A percentile compares a stretch with the other conserved stretches of the same genome.
Evolutionary conservation across 2,329 filamentous ascomycete species (phyloP).

Genomic region (Pseudogymnoascus sp.): DNA sequence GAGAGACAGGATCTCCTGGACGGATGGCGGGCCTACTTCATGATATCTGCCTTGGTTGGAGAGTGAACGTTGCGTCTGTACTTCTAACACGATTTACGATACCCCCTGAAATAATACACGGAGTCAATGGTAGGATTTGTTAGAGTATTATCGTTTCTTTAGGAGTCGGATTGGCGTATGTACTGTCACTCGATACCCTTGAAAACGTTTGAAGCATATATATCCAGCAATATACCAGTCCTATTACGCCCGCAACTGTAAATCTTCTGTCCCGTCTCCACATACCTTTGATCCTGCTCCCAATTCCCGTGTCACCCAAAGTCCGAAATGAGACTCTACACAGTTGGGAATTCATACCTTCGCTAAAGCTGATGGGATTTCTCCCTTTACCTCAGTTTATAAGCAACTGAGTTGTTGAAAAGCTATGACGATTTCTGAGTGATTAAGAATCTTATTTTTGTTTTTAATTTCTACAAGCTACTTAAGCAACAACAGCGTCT

Average conservation of each 20-base stretch:
- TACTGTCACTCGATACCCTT: constrained; percentile 1
- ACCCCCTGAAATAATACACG: neutral
- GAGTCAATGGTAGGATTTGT: neutral
- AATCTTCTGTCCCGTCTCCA: neutral
- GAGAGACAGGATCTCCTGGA: neutral
- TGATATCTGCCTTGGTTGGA: neutral
- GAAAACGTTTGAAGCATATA: neutral
- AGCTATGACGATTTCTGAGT: neutral
- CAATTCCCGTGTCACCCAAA: neutral
- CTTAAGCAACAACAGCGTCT: neutral
- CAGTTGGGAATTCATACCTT: neutral
- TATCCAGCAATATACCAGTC: constrained; percentile 1
- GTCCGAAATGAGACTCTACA: neutral
- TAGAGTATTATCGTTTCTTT: neutral
- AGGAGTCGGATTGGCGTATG: neutral
- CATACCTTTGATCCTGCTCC: neutral
- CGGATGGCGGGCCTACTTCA: neutral
- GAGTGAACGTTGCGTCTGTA: neutral
- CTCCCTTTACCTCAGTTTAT: neutral
- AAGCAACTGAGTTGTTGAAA: neutral
- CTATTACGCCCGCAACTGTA: neutral
- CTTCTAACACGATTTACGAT: neutral
- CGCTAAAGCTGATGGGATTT: neutral
- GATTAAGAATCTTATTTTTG: neutral
- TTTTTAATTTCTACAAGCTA: neutral